phyloP scores from a whole-genome alignment of 2,329 filamentous ascomycete genomes.

The Aspergillus ochraceus region DNA sequence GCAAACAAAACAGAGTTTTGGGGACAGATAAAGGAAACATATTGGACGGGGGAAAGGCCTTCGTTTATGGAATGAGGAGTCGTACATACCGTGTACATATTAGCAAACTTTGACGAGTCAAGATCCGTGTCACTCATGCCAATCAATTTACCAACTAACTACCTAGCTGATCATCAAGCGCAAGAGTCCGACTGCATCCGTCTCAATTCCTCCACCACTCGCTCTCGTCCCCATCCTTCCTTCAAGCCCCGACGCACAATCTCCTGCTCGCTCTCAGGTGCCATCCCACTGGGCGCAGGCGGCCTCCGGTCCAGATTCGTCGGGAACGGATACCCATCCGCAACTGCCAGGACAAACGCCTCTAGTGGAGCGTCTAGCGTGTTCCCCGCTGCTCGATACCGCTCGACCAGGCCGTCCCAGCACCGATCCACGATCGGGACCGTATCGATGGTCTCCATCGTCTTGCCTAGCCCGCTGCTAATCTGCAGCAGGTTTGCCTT shows the following conservation, averaged over 20 bases:
- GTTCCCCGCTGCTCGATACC: conserved; percentile 40
- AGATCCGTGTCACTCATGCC: not conserved
- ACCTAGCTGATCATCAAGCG: conserved; percentile 5
- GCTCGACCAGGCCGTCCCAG: conserved; percentile 55
- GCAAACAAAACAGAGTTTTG: not conserved
- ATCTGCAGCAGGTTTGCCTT: conserved; percentile 64
- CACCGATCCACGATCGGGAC: conserved; percentile 53
- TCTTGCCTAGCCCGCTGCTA: conserved; percentile 62
- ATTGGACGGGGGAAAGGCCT: not conserved
- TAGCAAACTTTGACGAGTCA: not conserved
- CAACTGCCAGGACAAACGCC: conserved; percentile 53
- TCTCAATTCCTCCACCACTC: conserved; percentile 44
- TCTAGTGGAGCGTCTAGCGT: conserved; percentile 42
- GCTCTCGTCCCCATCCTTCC: conserved; percentile 40
- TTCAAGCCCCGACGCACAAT: conserved; percentile 48
- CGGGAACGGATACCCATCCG: conserved; percentile 62
- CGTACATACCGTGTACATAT: no score
- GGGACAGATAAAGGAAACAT: not conserved
- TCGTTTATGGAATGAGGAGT: no score
- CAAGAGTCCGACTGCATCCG: conserved; percentile 38
- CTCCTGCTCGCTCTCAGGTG: conserved; percentile 60
- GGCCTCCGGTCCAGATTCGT: conserved; percentile 61
- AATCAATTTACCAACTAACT: not conserved
- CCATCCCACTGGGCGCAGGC: conserved; percentile 59
- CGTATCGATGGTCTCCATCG: conserved; percentile 62